Base-by-base conservation (phyloP, 2,329 filamentous ascomycete species). In the Penicillium sp. region DNA sequence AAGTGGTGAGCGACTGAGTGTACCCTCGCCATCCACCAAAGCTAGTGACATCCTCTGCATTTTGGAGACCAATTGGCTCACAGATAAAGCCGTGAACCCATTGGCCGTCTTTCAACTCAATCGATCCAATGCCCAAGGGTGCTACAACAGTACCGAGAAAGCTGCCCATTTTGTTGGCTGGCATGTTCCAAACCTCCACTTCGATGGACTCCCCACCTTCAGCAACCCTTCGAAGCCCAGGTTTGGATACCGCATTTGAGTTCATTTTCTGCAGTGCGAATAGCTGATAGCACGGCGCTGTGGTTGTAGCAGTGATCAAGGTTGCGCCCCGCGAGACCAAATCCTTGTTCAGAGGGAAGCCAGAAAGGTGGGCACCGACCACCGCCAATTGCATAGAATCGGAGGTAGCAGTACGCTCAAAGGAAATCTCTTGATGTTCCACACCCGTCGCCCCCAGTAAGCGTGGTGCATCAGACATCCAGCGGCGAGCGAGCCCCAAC, bases 61-160 rank as follows among this genome's bases (percentile, higher is more conserved):
- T 52, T 0, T 44, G 44, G 21, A 56, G 19, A 35, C 49, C 54
- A 13, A 42, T 44, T 2, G 54, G 43, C 49, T 56, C 54, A 22
- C 54, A 56, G 16, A 56, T 56, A 7, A 56, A 56, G 5, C 54
- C 54, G 4, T 56, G 31, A 21, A 56, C 49, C 54, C 54, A 56
- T 16, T 9, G 44, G 5, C 49, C 49, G 21, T 56, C 14, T 24
- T 48, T 16, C 49, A 56, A 13, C 21, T 56, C 54, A 21, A 56
- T 35, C 7, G 54, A 56, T 11, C 54, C 54, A 14, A 56, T 52
- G 19, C 54, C 54, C 35, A 56, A 49, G 14, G 54, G 54, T 3
- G 54, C 8, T 35, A 43, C 33, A 29, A 56, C 27, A 21, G 54
- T 56, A 10, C 33, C 26, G 5, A 52, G 54, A 35, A 56, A 56